Evolutionary conservation across 345 rosid species (phyloP).

Genomic region (Pistacia integerrima): DNA sequence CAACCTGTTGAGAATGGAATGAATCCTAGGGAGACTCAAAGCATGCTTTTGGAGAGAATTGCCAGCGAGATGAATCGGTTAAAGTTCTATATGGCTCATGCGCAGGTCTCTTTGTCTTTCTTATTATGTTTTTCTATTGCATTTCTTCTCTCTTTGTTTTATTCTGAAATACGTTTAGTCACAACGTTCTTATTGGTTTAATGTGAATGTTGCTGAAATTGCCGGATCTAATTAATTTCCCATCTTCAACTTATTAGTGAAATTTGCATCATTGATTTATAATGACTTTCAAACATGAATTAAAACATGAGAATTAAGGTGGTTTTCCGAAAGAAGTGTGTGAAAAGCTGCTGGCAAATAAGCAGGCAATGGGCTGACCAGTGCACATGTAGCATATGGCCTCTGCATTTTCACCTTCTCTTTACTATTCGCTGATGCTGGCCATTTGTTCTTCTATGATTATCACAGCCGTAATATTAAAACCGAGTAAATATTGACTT

Average conservation of each 20-base stretch:
- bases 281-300: background rate
- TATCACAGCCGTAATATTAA: too few species aligned
- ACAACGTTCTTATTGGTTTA: background rate
- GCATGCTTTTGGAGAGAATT: slow-evolving; percentile 96
- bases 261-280: background rate
- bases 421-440: too few species aligned
- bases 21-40: slow-evolving; percentile 86
- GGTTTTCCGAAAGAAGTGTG: too few species aligned
- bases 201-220: background rate
- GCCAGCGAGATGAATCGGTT: slow-evolving; percentile 98
- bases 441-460: too few species aligned
- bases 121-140: background rate
- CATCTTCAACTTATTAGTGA: background rate
- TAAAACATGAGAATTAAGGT: background rate
- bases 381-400: too few species aligned
- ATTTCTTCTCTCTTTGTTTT: background rate
- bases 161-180: background rate
- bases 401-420: too few species aligned
- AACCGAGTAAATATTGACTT: too few species aligned
- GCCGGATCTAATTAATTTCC: background rate
- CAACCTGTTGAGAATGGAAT: slow-evolving; percentile 69
- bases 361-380: too few species aligned
- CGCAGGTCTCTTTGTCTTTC: slow-evolving; percentile 72
- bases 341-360: too few species aligned
- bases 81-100: slow-evolving; percentile 86